Percentiles rank a stretch among this genome's conserved stretches.
Conservation (phyloP, 805 yeast species). For the Saccharomyces kudriavzevii region DNA sequence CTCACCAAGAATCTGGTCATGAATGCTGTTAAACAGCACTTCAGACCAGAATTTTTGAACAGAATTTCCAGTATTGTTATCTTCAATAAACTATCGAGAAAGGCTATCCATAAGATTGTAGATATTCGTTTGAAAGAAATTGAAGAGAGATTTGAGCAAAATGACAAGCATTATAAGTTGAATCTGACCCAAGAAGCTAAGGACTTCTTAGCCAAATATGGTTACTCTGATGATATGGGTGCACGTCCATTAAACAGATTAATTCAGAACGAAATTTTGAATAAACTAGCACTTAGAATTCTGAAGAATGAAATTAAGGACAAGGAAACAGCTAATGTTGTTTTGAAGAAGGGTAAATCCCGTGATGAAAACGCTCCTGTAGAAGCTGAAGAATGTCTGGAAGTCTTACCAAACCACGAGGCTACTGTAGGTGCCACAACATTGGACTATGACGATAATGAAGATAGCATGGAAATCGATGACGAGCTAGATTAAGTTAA, state of each 20-base stretch:
- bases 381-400: conserved; percentile 55
- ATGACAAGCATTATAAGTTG: conserved; percentile 70
- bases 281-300: conserved; percentile 80
- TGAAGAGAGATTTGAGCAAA: conserved; percentile 73
- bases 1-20: conserved; percentile 71
- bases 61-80: conserved; percentile 90
- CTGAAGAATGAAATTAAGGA: conserved; percentile 81
- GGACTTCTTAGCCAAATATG: conserved; percentile 74
- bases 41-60: conserved; percentile 95
- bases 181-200: conserved; percentile 69
- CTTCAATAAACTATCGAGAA: conserved; percentile 85
- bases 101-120: conserved; percentile 88
- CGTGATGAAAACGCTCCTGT: conserved; percentile 13
- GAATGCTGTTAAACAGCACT: conserved; percentile 76
- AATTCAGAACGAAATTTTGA: conserved; percentile 81
- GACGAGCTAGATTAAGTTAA: conserved; percentile 32
- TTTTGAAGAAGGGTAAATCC: conserved; percentile 30
- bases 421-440: conserved; percentile 40
- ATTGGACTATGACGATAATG: conserved; percentile 49
- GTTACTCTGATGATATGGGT: conserved; percentile 90
- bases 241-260: conserved; percentile 93
- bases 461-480: conserved; percentile 56
- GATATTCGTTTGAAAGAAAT: conserved; percentile 77
- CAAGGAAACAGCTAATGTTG: conserved; percentile 74
- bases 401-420: conserved; percentile 82